These are phyloP conservation scores for Arabis hirsuta DNA, from an alignment of 345 rosid species.

Conservation along the genomic window DNA sequence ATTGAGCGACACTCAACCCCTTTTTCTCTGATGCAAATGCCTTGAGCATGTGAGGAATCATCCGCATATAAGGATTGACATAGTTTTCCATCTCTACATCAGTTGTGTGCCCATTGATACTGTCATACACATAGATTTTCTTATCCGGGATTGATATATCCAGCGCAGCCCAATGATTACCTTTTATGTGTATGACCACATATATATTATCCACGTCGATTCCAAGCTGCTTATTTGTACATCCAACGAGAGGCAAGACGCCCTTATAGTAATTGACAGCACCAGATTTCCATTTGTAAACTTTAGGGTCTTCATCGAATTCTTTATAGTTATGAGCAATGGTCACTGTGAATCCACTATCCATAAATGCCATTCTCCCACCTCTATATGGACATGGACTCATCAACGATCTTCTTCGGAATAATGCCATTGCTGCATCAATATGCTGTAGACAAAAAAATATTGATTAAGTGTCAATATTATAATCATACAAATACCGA, in stretches of 20 bases:
- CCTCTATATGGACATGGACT: background rate
- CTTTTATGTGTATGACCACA: background rate
- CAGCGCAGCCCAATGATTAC: background rate
- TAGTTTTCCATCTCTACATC: background rate
- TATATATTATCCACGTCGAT: background rate
- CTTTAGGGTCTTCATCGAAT: background rate
- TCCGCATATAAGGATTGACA: background rate
- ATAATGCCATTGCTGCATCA: background rate
- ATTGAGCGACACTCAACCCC: background rate
- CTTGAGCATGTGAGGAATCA: background rate
- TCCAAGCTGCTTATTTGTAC: background rate
- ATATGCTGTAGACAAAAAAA: background rate
- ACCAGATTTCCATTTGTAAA: background rate
- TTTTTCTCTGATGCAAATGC: background rate
- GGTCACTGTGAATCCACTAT: background rate
- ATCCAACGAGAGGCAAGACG: background rate
- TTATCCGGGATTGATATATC: background rate
- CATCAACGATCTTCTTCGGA: background rate
- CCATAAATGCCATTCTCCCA: background rate
- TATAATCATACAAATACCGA: background rate
- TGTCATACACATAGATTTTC: background rate
- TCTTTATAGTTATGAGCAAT: background rate
- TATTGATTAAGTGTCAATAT: background rate
- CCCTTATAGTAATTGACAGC: background rate
- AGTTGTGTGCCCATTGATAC: background rate